Evolutionary conservation across 495 filamentous ascomycete genomes (phyloP), one percentile per base, ranked within the genome.

Genomic region (Aspergillus incahuasiensis): DNA sequence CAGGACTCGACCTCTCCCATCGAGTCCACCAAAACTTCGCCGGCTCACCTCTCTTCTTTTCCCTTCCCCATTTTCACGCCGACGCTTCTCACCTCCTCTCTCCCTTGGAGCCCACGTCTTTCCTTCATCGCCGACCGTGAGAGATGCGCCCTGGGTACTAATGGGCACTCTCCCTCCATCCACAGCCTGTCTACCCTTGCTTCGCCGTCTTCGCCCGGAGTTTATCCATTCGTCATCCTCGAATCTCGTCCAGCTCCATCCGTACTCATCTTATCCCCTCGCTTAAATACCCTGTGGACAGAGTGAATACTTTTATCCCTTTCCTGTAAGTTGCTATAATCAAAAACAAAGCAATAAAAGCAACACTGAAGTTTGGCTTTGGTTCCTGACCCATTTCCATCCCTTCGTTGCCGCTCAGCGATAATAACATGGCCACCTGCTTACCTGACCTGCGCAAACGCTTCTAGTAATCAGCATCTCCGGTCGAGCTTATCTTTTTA

Each of bases 141-240:
- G 61, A 58, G 54, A 66, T 59, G 57, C 54, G 39, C 60, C 57
- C 54, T 57, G 54, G 53, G 51, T 46, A 56, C 56, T 65, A 57
- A 65, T 65, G 62, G 56, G 61, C 56, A 50, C 60, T 52, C 59
- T 46, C 51, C 54, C 55, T 56, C 47, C 56, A 53, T 57, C 56
- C 59, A 61, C 56, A 55, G 54, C 59, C 58, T 59, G 47, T 38
- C 54, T 59, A 61, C 59, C 62, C 62, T 64, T 64, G 62, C 59
- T 57, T 65, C 62, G 50, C 56, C 51, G 52, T 66, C 60, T 13
- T 54, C 48, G 57, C 58, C 49, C 55, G 60, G 53, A 56, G 57
- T 54, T 62, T 49, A 54, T 56, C 57, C 58, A 52, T 57, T 58
- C 52, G 40, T 55, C 59, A 56, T 60, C 59, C 22, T 49, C 59